A percentile compares a stretch with the other conserved stretches of the same genome.
Evolutionary conservation across 257 asterid genomes (phyloP).

Genomic region (Solanum corneliomulleri): DNA sequence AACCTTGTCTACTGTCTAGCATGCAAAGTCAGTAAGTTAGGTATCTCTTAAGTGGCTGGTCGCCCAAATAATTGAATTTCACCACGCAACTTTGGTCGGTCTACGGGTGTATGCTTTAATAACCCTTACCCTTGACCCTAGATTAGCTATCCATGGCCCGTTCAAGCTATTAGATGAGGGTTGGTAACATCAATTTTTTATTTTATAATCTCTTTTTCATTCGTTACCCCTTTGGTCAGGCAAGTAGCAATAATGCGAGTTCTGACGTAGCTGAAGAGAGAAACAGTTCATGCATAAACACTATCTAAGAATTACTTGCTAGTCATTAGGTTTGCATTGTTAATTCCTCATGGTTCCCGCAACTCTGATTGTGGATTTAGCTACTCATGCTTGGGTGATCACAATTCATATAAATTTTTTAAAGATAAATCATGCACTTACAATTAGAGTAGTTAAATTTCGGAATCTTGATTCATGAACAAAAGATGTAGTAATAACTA

Average conservation of each 20-base stretch:
- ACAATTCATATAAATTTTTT: background rate
- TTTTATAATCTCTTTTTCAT: background rate
- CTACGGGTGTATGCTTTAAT: background rate
- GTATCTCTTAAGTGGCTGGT: background rate
- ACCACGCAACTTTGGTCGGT: background rate
- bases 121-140: background rate
- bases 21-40: background rate
- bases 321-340: background rate
- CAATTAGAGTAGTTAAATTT: background rate
- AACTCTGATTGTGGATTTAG: background rate
- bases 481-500: background rate
- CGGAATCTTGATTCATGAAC: background rate
- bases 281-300: background rate
- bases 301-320: background rate
- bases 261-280: background rate
- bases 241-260: background rate
- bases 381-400: background rate
- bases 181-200: background rate
- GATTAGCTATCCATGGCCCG: background rate
- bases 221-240: background rate
- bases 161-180: background rate
- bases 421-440: background rate
- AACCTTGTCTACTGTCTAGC: background rate
- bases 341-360: background rate
- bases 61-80: background rate